Base-by-base conservation (phyloP, 495 filamentous ascomycete species). In the Articulospora tetracladia region DNA sequence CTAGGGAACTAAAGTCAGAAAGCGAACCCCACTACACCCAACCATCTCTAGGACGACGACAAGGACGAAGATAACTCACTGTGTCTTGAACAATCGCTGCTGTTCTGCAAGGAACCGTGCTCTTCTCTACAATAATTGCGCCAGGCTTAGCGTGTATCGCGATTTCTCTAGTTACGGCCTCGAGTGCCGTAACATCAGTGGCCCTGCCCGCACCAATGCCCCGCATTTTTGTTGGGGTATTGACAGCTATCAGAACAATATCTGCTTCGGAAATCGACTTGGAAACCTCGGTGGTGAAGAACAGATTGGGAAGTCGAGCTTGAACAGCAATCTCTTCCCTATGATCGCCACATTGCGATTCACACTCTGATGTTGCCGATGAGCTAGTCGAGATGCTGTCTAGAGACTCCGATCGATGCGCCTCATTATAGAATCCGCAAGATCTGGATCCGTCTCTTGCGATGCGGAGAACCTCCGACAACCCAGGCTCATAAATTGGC, bases 81-180 rank as follows among this genome's bases (percentile, higher is more conserved):
- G 79, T 58, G 66, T 66, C 7, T 51, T 82, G 79, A 22, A 95
- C 81, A 27, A 83, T 78, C 36, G 90, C 78, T 0, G 90, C 86
- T 4, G 91, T 95, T 20, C 87, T 77, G 64, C 87, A 91, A 4
- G 91, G 91, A 26, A 95, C 91, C 0, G 91, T 95, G 47, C 83
- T 87, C 73, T 93, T 93, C 74, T 93, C 91, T 1, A 93, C 90
- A 20, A 95, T 77, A 58, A 93, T 90, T 44, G 87, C 83, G 22
- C 87, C 87, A 6, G 77, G 70, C 48, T 77, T 82, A 11, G 90
- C 85, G 53, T 86, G 73, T 50, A 79, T 72, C 0, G 90, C 91
- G 30, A 93, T 86, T 26, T 81, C 82, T 41, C 82, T 74, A 8
- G 82, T 81, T 0, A 86, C 90, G 36, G 79, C 77, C 68, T 95